Base-by-base conservation (phyloP, 257 asterid species). In the Solanum okadae region DNA sequence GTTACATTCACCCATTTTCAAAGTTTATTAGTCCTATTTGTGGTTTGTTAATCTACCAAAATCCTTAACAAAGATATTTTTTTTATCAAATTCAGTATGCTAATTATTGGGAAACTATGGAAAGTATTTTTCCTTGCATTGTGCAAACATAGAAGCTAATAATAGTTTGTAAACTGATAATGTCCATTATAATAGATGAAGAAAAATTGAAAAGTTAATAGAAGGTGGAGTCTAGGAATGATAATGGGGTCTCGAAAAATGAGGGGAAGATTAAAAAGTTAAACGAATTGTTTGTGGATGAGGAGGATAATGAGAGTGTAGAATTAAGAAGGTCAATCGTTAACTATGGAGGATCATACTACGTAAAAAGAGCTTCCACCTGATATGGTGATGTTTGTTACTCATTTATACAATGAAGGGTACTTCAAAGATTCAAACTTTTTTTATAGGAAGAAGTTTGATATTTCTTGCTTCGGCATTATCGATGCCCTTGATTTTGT, bases 401-500 rank as follows among this genome's bases (percentile, higher is more conserved):
- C 31, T n/a, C 29, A 63, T n/a, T 63, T 63, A 63, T 63, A 4
- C 16, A 34, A 52, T 59, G 87, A 90, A 42, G 98, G 97, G 27
- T 95, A 52, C 89, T 93, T 94, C 13, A 90, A 90, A 79, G 87
- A 79, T 81, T 92, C 97, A 12, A 95, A 85, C 86, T 92, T 94
- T 91, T 91, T 93, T 88, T 91, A 84, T 9, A 78, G 71, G 15
- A 84, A 90, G 42, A 89, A 79, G 90, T 93, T 94, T 83, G 95
- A 93, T 52, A 14, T 85, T 25, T 87, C 92, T 46, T 87, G 90
- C 79, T 96, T 95, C 29, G 93, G 91, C 92, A 65, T 40, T 87
- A 87, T 94, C 34, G 92, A 93, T 88, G 95, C 93, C 52, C 94
- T 95, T 15, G 91, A 90, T 15, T 22, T 95, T 90, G 86, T 96